Conservation (phyloP, 441 rosid species). For the Theobroma grandiflorum region DNA sequence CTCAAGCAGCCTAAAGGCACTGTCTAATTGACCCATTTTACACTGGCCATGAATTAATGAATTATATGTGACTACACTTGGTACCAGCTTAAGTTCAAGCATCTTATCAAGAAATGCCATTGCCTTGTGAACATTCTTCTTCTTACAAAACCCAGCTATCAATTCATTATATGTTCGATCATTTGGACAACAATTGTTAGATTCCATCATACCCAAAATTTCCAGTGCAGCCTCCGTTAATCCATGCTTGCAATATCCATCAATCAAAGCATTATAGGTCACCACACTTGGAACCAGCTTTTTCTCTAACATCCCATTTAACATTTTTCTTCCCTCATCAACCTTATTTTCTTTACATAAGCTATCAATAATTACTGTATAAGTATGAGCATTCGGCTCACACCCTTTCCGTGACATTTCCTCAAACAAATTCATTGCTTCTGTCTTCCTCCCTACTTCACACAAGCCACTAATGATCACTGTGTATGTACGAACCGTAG, state of each 20-base stretch:
- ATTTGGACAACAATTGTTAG: constrained; percentile 59
- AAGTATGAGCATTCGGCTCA: constrained; percentile 73
- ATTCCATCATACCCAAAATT: constrained; percentile 70
- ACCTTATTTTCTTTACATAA: constrained; percentile 59
- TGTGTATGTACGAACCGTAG: constrained; percentile 78
- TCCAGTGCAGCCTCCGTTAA: constrained; percentile 57
- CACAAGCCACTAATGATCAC: constrained; percentile 69
- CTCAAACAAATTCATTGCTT: constrained; percentile 57
- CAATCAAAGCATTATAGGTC: constrained; percentile 81
- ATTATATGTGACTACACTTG: constrained; percentile 68
- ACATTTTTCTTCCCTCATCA: constrained; percentile 58
- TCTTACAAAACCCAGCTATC: constrained; percentile 67
- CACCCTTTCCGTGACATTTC: constrained; percentile 73
- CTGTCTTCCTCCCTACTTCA: constrained; percentile 53
- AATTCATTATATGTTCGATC: constrained; percentile 81
- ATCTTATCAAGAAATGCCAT: constrained; percentile 68
- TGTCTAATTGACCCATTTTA: constrained; percentile 65
- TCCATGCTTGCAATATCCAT: constrained; percentile 77
- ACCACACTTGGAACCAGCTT: constrained; percentile 66
- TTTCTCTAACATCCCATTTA: constrained; percentile 61
- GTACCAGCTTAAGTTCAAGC: constrained; percentile 56
- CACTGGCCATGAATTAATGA: constrained; percentile 76
- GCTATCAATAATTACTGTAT: constrained; percentile 68
- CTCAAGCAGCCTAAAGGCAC: constrained; percentile 69
- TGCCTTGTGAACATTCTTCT: constrained; percentile 74